Percentiles rank a stretch among this genome's conserved stretches.
Conservation (phyloP, 805 yeast species). For the Lachancea mirantina region DNA sequence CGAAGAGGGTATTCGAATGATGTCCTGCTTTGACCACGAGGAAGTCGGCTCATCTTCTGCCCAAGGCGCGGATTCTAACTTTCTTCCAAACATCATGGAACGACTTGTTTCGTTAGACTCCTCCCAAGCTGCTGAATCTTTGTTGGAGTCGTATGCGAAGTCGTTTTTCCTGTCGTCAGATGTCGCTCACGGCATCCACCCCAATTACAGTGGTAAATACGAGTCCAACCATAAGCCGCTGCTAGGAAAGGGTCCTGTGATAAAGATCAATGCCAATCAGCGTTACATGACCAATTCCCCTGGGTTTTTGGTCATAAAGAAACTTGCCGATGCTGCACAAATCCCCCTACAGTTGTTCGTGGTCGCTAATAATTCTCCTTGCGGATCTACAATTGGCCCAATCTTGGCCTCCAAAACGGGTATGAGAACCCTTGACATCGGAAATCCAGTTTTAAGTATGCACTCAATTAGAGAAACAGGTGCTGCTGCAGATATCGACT, state of each 20-base stretch:
- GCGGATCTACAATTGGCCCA: conserved; percentile 97
- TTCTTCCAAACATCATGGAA: conserved; percentile 69
- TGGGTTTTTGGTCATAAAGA: conserved; percentile 72
- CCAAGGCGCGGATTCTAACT: conserved; percentile 94
- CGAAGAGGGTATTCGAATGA: conserved; percentile 57
- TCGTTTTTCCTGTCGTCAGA: conserved; percentile 89
- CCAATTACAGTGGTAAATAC: conserved; percentile 73
- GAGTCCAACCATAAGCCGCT: conserved; percentile 75
- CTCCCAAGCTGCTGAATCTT: conserved; percentile 29
- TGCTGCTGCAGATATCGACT: conserved; percentile 64
- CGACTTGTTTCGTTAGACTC: conserved; percentile 51
- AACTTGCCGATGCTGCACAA: conserved; percentile 55
- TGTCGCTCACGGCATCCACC: conserved; percentile 96
- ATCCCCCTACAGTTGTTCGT: conserved; percentile 91
- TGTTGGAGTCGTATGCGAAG: conserved; percentile 55
- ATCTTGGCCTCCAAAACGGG: conserved; percentile 84
- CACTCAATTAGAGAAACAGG: conserved; percentile 92
- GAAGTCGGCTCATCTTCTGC: conserved; percentile 92
- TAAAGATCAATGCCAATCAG: conserved; percentile 91
- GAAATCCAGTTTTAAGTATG: conserved; percentile 90
- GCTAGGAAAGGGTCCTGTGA: conserved; percentile 84
- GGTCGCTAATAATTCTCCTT: conserved; percentile 86
- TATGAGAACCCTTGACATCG: conserved; percentile 78
- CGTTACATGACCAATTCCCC: conserved; percentile 91
- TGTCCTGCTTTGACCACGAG: conserved; percentile 90